Evolutionary conservation across 257 asterid species (phyloP).

Genomic region (Forsythia viridissima): DNA sequence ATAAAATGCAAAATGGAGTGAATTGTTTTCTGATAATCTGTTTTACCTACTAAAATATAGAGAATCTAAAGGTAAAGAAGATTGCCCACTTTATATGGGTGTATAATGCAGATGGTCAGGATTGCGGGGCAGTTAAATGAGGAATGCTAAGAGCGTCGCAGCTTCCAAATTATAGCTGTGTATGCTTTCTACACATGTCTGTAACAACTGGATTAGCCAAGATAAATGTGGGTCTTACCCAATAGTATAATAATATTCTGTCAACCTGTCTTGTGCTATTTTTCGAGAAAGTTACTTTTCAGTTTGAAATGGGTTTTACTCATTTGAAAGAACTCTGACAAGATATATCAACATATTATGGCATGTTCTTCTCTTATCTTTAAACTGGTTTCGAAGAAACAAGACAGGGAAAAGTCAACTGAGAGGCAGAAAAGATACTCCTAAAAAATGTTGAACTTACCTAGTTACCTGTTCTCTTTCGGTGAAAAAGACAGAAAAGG

Average conservation of each 20-base stretch:
- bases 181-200: background rate
- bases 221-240: conserved; percentile 2
- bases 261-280: background rate
- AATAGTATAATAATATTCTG: background rate
- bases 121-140: background rate
- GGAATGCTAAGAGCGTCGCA: background rate
- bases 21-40: background rate
- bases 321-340: background rate
- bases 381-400: background rate
- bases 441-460: background rate
- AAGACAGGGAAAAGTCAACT: background rate
- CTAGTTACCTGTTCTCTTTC: background rate
- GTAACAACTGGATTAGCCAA: background rate
- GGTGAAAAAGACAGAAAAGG: background rate
- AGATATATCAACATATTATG: background rate
- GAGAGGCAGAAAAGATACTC: background rate
- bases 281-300: background rate
- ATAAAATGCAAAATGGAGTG: background rate
- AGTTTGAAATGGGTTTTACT: background rate
- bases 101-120: background rate
- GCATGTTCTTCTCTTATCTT: background rate
- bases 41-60: background rate
- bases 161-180: background rate
- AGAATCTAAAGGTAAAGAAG: background rate
- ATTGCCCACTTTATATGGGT: background rate